Base-by-base conservation (phyloP, 164 flowering plant genomes). In the Macadamia integrifolia region DNA sequence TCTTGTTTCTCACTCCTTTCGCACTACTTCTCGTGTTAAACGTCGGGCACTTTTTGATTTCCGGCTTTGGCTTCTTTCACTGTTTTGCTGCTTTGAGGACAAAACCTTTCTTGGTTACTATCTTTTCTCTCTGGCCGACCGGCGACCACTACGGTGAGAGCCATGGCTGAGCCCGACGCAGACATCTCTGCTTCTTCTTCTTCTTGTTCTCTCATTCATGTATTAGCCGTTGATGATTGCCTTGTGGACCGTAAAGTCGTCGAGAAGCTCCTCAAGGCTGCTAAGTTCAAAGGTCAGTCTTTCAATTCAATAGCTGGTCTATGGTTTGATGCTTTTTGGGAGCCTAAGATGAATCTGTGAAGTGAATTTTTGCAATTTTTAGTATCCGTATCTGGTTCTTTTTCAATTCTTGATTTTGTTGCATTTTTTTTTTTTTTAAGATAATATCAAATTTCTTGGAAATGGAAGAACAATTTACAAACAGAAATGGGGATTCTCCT, bases 161-260 rank as follows among this genome's bases (percentile, higher is more conserved):
- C 57, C 40, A 52, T 69, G 64, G 64, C 31, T 28, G 71, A 68
- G 43, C 46, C 48, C 29, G 9, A 52, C 29, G 18, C 61, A 18
- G 5, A 61, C 23, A 6, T 58, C 29, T 14, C 62, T 58, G 1
- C 63, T 49, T 8, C 72, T 53, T 4, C 40, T 50, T 43, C 75
- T 30, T 59, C 53, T 14, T 23, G 58, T 15, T 0, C 8, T 3
- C 5, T 55, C 14, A 35, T 70, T 67, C 79, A 70, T 31, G 74
- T 73, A 2, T 57, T 77, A 55, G 76, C 66, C n/a, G 73, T 77
- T 14, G 79, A 76, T 44, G 79, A 76, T 62, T 69, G 71, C 60
- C 49, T 40, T 11, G 23, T 76, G 66, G 74, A 73, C 61, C 76
- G 79, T 52, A 72, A 66, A 66, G 58, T 76, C 15, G 74, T 72